phyloP scores from a whole-genome alignment of 2,329 filamentous ascomycete species.

The Xylaria hypoxylon region DNA sequence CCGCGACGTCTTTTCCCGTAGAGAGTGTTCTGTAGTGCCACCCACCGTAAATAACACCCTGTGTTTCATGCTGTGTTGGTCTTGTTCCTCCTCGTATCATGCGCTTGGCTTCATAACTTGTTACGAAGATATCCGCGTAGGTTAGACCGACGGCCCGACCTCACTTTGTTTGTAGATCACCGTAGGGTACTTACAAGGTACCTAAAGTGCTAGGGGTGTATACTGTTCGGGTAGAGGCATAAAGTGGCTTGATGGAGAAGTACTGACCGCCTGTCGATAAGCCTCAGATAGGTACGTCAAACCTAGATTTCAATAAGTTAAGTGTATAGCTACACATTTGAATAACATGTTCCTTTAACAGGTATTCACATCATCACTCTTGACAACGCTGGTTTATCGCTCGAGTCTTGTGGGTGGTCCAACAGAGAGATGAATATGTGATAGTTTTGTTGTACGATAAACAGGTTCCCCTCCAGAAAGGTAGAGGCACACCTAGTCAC shows the following conservation, averaged over 20 bases:
- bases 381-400: too few species aligned
- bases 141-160: not conserved
- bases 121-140: not conserved
- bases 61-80: conserved; percentile 10
- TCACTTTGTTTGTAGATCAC: not conserved
- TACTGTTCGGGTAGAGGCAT: conserved; percentile 13
- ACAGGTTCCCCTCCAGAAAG: not conserved
- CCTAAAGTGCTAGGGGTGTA: not conserved
- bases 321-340: not conserved
- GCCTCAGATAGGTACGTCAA: not conserved
- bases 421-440: not conserved
- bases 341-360: not conserved
- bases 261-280: not conserved
- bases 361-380: not conserved
- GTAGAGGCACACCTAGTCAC: not conserved
- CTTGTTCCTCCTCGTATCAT: not conserved
- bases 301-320: not conserved
- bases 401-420: not conserved
- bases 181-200: not conserved
- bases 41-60: not conserved
- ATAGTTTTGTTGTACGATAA: not conserved
- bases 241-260: conserved; percentile 5
- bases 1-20: not conserved
- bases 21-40: not conserved
- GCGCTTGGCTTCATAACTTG: not conserved